phyloP scores from a whole-genome alignment of 140 eudicot genomes.

The Artemisia princeps region DNA sequence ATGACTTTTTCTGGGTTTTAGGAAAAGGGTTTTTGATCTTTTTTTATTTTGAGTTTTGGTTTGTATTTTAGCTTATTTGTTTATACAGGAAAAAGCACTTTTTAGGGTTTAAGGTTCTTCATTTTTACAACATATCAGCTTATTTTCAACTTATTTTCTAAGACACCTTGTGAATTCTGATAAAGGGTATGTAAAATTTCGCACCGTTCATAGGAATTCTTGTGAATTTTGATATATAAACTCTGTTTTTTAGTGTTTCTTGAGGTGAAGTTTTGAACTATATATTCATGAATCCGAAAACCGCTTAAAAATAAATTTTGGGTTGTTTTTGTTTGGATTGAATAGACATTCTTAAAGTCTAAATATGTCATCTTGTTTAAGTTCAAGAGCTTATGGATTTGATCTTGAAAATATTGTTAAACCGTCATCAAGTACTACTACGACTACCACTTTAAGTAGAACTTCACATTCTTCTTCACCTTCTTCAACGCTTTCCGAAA shows the following conservation, averaged over 20 bases:
- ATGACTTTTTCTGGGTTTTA: conserved; percentile 17
- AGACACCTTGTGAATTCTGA: neutral
- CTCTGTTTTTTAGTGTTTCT: conserved; percentile 3
- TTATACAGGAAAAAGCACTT: neutral
- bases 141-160: neutral
- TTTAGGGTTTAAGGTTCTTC: conserved; percentile 36
- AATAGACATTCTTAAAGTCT: neutral
- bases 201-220: neutral
- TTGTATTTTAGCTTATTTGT: conserved; percentile 20
- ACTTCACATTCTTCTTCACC: conserved; percentile 35
- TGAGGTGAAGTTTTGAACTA: neutral
- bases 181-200: neutral
- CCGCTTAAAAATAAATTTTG: neutral
- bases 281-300: neutral
- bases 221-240: neutral
- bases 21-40: conserved; percentile 9
- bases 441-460: conserved; percentile 23
- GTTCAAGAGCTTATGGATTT: conserved; percentile 36
- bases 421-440: conserved; percentile 26
- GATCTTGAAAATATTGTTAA: conserved; percentile 35
- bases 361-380: conserved; percentile 43
- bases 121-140: conserved; percentile 2
- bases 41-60: conserved; percentile 1
- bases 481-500: conserved; percentile 68
- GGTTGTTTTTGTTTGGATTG: neutral